Evolutionary conservation across 176 grass and related monocot species (phyloP).

Genomic region (Paspalum notatum): DNA sequence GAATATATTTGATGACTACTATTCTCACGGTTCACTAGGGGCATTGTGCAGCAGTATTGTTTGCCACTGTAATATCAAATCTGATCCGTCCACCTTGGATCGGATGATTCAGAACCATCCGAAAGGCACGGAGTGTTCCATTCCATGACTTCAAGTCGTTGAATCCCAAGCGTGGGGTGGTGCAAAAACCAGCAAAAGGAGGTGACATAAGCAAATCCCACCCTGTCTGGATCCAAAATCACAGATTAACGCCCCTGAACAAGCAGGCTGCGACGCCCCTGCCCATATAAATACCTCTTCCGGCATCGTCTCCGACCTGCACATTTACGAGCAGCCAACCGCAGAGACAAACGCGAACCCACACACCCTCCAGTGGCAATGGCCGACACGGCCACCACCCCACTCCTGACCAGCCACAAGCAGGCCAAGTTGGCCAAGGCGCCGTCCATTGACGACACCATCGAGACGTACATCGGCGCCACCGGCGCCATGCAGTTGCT

Average conservation of each 20-base stretch:
- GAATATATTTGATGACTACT: too few species aligned
- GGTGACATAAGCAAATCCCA: background rate
- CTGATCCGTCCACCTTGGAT: too few species aligned
- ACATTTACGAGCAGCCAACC: background rate
- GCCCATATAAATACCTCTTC: slow-evolving; percentile 27
- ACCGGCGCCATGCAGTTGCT: slow-evolving; percentile 54
- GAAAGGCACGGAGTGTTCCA: too few species aligned
- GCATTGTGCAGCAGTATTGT: too few species aligned
- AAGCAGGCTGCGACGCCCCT: background rate
- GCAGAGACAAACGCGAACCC: background rate
- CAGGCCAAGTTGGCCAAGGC: slow-evolving; percentile 8
- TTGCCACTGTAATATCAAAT: too few species aligned
- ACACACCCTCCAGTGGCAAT: background rate
- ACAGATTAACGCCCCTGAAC: background rate
- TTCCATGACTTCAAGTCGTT: too few species aligned
- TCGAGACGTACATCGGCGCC: slow-evolving; percentile 73
- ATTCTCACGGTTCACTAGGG: too few species aligned
- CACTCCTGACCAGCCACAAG: slow-evolving; percentile 48
- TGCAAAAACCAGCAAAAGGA: too few species aligned
- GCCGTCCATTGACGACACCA: slow-evolving; percentile 59
- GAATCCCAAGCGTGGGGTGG: too few species aligned
- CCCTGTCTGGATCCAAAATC: background rate
- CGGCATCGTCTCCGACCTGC: slow-evolving; percentile 25
- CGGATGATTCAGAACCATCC: too few species aligned
- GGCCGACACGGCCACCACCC: slow-evolving; percentile 44